Percentiles rank a stretch among this genome's conserved stretches.
These are phyloP conservation scores for Candida coquimbonensis DNA, from an alignment of 805 yeast genomes.

Conservation along the genomic window DNA sequence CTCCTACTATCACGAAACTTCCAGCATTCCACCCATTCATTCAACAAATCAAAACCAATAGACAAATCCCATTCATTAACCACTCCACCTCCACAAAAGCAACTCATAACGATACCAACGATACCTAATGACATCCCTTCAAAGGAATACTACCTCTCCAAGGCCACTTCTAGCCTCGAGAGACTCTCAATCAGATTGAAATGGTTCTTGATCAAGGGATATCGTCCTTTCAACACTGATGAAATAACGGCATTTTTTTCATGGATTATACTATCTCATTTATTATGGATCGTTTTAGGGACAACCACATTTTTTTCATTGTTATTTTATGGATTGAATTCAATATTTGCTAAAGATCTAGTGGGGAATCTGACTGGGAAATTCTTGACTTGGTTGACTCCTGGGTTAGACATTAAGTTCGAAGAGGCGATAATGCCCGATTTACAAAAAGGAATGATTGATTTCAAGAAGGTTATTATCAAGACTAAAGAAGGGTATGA, in stretches of 20 bases:
- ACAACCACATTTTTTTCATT: constrained; percentile 89
- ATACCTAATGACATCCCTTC: constrained; percentile 10
- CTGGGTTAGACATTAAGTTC: constrained; percentile 73
- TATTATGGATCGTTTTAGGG: constrained; percentile 68
- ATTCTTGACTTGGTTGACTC: constrained; percentile 59
- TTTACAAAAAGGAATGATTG: constrained; percentile 82
- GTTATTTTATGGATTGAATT: constrained; percentile 60
- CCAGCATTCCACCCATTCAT: no score
- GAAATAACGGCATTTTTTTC: constrained; percentile 83
- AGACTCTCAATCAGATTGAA: constrained; percentile 49
- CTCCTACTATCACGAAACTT: no score
- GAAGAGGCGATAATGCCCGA: constrained; percentile 90
- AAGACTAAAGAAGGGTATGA: constrained; percentile 73
- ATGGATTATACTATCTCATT: constrained; percentile 85
- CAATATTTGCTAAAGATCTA: constrained; percentile 81
- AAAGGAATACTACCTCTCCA: constrained; percentile 13
- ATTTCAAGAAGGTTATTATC: constrained; percentile 65
- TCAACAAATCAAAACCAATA: not conserved
- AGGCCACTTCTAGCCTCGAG: constrained; percentile 25
- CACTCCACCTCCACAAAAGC: not conserved
- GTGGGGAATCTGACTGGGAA: constrained; percentile 80
- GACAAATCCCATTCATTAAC: not conserved
- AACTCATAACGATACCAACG: not conserved
- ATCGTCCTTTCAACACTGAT: constrained; percentile 82
- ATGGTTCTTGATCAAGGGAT: constrained; percentile 71